Conservation (phyloP, 83 land plant genomes). For the Picea mariana region DNA sequence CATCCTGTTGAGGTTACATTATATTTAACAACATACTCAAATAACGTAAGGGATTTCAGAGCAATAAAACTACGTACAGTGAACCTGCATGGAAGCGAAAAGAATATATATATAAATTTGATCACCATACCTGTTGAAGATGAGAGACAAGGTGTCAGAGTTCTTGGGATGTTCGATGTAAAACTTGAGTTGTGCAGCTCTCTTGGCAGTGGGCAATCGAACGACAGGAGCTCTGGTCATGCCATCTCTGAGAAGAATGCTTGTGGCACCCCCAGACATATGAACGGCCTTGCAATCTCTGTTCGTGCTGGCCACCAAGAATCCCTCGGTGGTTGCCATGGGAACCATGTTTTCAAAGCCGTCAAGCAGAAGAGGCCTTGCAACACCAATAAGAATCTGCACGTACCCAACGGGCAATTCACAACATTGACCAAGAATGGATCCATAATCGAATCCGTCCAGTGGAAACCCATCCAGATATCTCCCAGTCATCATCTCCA, state of each 20-base stretch:
- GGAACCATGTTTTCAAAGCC: constrained; percentile 43
- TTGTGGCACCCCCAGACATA: constrained; percentile 73
- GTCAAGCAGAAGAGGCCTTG: constrained; percentile 69
- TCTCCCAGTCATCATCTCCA: constrained; percentile 24
- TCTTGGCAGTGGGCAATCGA: constrained; percentile 47
- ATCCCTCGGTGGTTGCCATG: constrained; percentile 75
- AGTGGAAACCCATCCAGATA: no score
- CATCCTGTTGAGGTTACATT: no score
- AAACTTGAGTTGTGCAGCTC: constrained; percentile 79
- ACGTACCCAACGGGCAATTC: no score
- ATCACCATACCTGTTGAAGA: constrained; percentile 70
- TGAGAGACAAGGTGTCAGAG: not conserved
- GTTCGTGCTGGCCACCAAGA: constrained; percentile 85
- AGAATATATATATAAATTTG: no score
- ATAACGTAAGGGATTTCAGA: no score
- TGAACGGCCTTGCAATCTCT: constrained; percentile 17
- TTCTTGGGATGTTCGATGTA: constrained; percentile 68
- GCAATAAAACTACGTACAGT: no score
- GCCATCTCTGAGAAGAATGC: constrained; percentile 24
- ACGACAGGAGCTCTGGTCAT: constrained; percentile 83
- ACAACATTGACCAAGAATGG: no score
- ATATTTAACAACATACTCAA: no score
- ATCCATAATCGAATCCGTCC: no score
- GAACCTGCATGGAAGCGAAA: no score
- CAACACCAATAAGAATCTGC: not conserved